Base-by-base conservation (phyloP, 192 early-diverging fungal genomes). In the Endogone sp. region DNA sequence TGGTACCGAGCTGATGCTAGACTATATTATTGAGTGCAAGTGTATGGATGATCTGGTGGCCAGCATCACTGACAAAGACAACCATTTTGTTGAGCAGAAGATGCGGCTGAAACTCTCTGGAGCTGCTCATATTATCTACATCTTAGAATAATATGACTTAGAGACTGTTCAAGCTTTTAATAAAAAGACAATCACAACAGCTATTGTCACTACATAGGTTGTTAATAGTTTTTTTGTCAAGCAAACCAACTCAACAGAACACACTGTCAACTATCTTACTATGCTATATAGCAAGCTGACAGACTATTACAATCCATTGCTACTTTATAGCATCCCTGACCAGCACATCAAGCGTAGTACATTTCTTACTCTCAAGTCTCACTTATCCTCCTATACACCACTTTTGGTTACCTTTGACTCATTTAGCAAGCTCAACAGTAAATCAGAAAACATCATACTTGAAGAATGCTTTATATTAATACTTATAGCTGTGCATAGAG, bases 61-160 rank as follows among this genome's bases (percentile, higher is more conserved):
- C 0, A 96, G 94, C 78, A 96, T 99, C n/a, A n/a, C n/a, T n/a
- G n/a, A n/a, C 62, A 92, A 93, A 30, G 97, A 99, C 71, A 93
- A 93, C 1, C 83, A 96, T 13, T 97, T 91, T 75, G 85, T 78
- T 8, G 96, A 99, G 69, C 97, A 99, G 78, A 97, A 98, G 80
- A 87, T 90, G 64, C 91, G 95, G 4, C 79, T 98, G 13, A 76
- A 74, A 37, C 77, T 74, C 32, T 86, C 92, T 25, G 92, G 92
- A 4, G 73, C 92, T 28, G 77, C 73, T 13, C 82, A 95, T 62
- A 80, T 94, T 8, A 86, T 95, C 28, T 99, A 99, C 67, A 75
- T 99, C 26, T 78, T 99, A n/a, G 97, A 99, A 78, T 90, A 94
- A 23, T 83, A 85, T 56, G 84, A 85, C 57, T 73, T 79, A 0